Conservation (phyloP, 208 protist species). For the Kentomonas sorsogonicus region DNA sequence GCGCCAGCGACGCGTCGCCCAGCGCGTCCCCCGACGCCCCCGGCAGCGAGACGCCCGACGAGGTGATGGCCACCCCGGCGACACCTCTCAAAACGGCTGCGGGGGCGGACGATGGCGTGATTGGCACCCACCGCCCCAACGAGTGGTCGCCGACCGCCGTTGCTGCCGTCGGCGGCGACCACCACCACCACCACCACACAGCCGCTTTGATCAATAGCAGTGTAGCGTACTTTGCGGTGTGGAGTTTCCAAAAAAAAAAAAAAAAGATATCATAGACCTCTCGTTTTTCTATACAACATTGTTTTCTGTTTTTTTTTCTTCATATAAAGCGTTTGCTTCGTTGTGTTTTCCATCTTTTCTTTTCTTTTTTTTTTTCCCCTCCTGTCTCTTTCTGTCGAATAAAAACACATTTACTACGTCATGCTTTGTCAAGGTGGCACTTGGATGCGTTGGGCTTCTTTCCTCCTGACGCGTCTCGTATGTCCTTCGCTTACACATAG, state of each 20-base stretch:
- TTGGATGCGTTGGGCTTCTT: conserved; percentile 4
- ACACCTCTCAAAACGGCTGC: too few relatives aligned
- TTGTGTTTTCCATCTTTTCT: neutral
- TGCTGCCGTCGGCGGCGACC: too few relatives aligned
- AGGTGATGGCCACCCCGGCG: too few relatives aligned
- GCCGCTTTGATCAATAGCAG: too few relatives aligned
- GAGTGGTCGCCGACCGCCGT: too few relatives aligned
- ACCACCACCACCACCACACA: too few relatives aligned
- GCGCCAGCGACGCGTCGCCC: neutral
- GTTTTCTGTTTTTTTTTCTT: neutral
- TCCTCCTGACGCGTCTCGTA: neutral
- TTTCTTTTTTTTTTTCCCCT: conserved; percentile 6
- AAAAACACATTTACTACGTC: conserved; percentile 2
- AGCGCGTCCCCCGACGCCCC: neutral
- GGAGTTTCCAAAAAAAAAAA: neutral
- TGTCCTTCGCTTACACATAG: conserved; percentile 4
- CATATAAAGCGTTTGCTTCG: neutral
- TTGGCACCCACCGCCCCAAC: too few relatives aligned
- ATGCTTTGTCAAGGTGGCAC: conserved; percentile 8
- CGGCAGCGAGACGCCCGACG: too few relatives aligned
- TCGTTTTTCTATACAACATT: neutral
- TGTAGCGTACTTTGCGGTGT: too few relatives aligned
- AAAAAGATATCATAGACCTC: neutral
- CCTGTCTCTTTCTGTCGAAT: conserved; percentile 3
- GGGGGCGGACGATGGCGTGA: too few relatives aligned